Evolutionary conservation across 1,284 basidiomycete species (phyloP).

Genomic region (Leccinum holopus): DNA sequence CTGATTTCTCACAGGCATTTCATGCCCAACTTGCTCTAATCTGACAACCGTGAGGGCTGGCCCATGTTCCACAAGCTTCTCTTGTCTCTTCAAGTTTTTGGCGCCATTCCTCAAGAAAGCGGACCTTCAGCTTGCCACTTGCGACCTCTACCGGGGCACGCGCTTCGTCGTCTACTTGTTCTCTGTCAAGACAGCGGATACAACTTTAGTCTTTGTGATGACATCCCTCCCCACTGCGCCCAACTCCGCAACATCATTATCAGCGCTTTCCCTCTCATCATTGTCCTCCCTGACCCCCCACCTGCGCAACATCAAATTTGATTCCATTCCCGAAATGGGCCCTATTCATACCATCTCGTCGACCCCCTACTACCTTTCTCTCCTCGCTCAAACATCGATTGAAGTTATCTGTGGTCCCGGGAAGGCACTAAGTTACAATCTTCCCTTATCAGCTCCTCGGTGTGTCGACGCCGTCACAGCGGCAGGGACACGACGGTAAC

Average conservation of each 20-base stretch:
- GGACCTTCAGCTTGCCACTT: no score
- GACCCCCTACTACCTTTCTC: constrained; percentile 72
- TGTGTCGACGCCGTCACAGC: constrained; percentile 33
- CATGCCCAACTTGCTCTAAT: no score
- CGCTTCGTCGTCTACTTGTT: constrained; percentile 61
- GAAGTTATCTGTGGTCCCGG: constrained; percentile 47
- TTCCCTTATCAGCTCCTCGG: constrained; percentile 90
- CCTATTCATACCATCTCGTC: constrained; percentile 84
- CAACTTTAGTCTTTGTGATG: constrained; percentile 93
- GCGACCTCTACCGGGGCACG: no score
- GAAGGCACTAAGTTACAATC: constrained; percentile 70
- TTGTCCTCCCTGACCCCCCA: constrained; percentile 87
- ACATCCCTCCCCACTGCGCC: constrained; percentile 89
- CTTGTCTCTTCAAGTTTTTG: no score
- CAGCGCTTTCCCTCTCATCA: constrained; percentile 90
- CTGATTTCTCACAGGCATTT: no score
- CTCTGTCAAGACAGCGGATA: constrained; percentile 97
- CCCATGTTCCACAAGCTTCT: no score
- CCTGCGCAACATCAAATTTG: constrained; percentile 68
- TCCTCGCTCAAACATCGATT: constrained; percentile 79
- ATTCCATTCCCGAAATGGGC: constrained; percentile 82
- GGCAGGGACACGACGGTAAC: no score
- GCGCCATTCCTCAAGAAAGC: no score
- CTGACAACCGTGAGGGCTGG: no score
- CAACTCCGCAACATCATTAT: constrained; percentile 97